Evolutionary conservation across 177 flowering plant genomes (phyloP), one percentile per base, ranked within the genome.

Genomic region (Vitis hybrid): DNA sequence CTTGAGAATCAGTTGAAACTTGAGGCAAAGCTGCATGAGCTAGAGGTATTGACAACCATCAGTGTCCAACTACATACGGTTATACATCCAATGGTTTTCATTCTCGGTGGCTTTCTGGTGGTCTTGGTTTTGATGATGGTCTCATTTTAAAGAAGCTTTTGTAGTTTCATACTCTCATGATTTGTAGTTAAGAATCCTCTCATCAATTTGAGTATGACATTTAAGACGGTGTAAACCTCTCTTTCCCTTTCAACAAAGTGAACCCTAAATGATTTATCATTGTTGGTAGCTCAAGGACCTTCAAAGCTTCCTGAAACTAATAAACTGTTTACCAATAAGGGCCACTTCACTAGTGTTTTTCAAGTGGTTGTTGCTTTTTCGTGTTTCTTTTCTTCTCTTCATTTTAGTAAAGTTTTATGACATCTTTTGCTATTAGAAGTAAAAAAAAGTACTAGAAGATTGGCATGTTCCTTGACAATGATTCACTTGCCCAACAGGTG

Each of bases 11-110:
- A 76, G 70, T 11, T 73, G 22, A 83, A 83, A 63, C 73, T 80
- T 15, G 86, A 80, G 22, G 75, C 82, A 13, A 83, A 76, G 76
- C 83, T 83, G 54, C 83, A 78, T 1, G 83, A 78, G 62, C 50
- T 83, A 11, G 86, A 83, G 83, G 85, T 82, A 71, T 18, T 24
- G 20, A 59, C 55, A 2, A 63, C 22, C 4, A 5, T 24, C 54
- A n/a, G 5, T 3, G 17, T 60, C 51, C 28, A 2, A 2, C 44
- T 51, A 9, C 24, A 12, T 31, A 58, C 59, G 47, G 47, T 38
- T 38, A 38, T 38, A 24, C 28, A 24, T 24, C 28, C 28, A 24
- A 24, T 24, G 28, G 28, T 24, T 24, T 24, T 24, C 28, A 24
- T 24, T 24, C 28, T 24, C 28, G 28, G 28, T 24, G 28, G 28